These are phyloP conservation scores for Sclerotinia glacialis DNA, from an alignment of 2,329 filamentous ascomycete species.

Conservation along the genomic window DNA sequence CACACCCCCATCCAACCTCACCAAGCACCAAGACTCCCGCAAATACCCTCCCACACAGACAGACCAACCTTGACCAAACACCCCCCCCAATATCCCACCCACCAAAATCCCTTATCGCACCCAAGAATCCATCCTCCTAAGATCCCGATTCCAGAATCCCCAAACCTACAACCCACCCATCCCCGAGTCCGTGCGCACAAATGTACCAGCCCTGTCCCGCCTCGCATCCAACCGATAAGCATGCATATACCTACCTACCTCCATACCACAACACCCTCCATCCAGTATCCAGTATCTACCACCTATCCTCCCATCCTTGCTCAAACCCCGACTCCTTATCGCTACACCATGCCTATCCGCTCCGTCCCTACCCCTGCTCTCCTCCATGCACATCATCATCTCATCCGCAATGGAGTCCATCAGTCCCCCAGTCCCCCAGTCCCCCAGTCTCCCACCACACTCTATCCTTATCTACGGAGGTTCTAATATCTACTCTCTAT, in stretches of 20 bases:
- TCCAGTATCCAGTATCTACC: no score
- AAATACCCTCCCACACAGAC: not conserved
- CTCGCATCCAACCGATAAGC: slow-evolving; percentile 5
- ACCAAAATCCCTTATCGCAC: not conserved
- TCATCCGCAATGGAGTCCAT: not conserved
- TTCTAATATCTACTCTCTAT: no score
- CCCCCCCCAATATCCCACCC: not conserved
- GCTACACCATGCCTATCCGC: not conserved
- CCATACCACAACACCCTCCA: not conserved
- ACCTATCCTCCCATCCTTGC: not conserved
- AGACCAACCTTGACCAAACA: not conserved
- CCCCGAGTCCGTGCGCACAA: slow-evolving; percentile 5
- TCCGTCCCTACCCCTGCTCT: not conserved
- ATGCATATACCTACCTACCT: not conserved
- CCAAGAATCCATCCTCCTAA: not conserved
- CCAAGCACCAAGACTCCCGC: not conserved
- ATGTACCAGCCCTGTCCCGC: not conserved
- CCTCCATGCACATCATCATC: not conserved
- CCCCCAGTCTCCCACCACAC: no score
- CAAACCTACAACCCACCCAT: not conserved
- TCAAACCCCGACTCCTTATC: not conserved
- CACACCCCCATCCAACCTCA: not conserved
- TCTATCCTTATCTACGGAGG: no score
- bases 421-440: no score
- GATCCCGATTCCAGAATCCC: no score